phyloP scores from a whole-genome alignment of 148 eudicot genomes.

The Cornus florida region DNA sequence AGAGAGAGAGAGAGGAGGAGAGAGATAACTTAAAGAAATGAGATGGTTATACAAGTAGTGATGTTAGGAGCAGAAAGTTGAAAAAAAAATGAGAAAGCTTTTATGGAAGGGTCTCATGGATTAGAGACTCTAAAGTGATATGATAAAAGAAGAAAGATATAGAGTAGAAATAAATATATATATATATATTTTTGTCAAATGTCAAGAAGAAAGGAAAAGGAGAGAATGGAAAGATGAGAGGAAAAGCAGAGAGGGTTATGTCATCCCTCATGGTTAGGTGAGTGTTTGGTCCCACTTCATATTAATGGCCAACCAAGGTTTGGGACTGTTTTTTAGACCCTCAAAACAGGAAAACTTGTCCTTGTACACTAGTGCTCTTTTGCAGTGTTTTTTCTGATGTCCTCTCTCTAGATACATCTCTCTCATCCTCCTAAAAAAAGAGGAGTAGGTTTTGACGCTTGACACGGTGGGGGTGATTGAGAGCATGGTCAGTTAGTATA shows the following conservation, averaged over 20 bases:
- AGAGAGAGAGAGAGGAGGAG: not conserved
- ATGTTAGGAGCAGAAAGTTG: constrained; percentile 18
- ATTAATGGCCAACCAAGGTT: constrained; percentile 32
- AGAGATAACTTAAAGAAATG: constrained; percentile 12
- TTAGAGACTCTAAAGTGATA: not conserved
- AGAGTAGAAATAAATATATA: not conserved
- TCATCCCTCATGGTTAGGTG: constrained; percentile 24
- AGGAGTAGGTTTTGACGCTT: not conserved
- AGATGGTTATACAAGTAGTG: constrained; percentile 15
- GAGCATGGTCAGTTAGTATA: not conserved
- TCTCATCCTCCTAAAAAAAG: not conserved
- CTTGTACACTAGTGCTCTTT: constrained; percentile 6
- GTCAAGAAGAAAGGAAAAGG: constrained; percentile 4
- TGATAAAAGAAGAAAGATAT: not conserved
- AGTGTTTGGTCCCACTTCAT: constrained; percentile 35
- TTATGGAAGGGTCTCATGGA: constrained; percentile 8
- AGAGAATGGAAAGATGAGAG: not conserved
- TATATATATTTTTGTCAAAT: constrained; percentile 17
- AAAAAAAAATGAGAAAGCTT: not conserved
- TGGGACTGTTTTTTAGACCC: constrained; percentile 34
- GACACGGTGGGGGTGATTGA: constrained; percentile 6
- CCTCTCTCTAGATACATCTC: not conserved
- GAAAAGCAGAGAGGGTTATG: constrained; percentile 7
- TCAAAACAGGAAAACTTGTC: constrained; percentile 20
- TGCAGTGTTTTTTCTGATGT: not conserved